Evolutionary conservation across 2,329 filamentous ascomycete genomes (phyloP).

Genomic region (Hawksworthiomyces lignivorus): DNA sequence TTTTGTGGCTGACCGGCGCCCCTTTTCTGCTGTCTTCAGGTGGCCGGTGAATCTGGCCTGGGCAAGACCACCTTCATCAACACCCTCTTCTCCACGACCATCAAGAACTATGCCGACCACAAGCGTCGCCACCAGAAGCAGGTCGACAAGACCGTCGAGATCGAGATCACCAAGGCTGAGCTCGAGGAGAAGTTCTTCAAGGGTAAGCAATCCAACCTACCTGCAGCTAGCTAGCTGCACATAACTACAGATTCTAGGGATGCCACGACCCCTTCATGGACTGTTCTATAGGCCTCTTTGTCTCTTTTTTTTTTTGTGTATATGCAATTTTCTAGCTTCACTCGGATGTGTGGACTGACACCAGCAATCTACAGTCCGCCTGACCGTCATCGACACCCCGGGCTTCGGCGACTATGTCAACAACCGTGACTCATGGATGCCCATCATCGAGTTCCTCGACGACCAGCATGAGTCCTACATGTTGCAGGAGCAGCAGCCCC

Average conservation of each 20-base stretch:
- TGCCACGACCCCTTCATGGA: too few relatives aligned
- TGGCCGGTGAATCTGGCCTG: conserved; percentile 95
- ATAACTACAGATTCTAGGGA: background rate
- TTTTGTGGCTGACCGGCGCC: conserved; percentile 9
- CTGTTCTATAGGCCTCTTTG: background rate
- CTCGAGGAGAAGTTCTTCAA: conserved; percentile 99
- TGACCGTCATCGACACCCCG: conserved; percentile 98
- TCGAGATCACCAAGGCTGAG: conserved; percentile 99
- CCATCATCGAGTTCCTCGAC: conserved; percentile 99
- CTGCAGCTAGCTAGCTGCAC: too few relatives aligned
- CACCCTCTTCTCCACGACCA: conserved; percentile 98
- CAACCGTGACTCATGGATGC: conserved; percentile 99
- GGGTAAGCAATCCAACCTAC: conserved; percentile 65
- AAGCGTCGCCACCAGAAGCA: conserved; percentile 99
- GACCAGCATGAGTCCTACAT: conserved; percentile 99
- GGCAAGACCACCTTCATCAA: conserved; percentile 99
- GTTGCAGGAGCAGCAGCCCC: conserved; percentile 99
- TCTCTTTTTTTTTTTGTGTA: background rate
- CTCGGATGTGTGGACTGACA: too few relatives aligned
- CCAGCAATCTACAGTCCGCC: conserved; percentile 58
- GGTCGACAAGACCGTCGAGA: conserved; percentile 99
- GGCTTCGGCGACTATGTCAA: conserved; percentile 99
- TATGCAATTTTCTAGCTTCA: background rate
- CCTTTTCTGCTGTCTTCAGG: conserved; percentile 41
- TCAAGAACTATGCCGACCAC: conserved; percentile 99